Conservation (phyloP, 192 early-diverging fungal genomes). For the Chytriomyces confervae region DNA sequence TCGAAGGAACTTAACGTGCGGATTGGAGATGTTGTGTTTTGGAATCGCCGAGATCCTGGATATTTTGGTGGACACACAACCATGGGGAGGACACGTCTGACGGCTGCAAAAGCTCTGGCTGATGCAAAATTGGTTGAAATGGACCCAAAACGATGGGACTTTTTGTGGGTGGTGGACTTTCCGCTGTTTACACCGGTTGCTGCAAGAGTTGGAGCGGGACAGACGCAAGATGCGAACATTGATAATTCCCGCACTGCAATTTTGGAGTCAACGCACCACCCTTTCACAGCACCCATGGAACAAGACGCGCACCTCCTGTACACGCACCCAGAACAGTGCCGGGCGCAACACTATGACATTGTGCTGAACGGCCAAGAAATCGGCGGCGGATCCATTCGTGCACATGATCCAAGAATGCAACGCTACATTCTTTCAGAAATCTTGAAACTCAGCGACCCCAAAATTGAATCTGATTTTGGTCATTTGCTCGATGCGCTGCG, state of each 20-base stretch:
- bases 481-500: conserved; percentile 83
- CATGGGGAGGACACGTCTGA: conserved; percentile 54
- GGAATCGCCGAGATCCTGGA: conserved; percentile 54
- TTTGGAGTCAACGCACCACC: conserved; percentile 80
- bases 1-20: conserved; percentile 37
- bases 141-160: conserved; percentile 48
- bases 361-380: conserved; percentile 91
- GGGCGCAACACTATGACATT: conserved; percentile 88
- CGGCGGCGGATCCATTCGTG: conserved; percentile 88
- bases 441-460: conserved; percentile 51
- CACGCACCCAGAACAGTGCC: conserved; percentile 58
- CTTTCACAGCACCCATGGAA: conserved; percentile 82
- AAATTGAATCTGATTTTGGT: conserved; percentile 59
- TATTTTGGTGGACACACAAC: conserved; percentile 55
- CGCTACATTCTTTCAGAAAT: conserved; percentile 74
- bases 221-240: conserved; percentile 29
- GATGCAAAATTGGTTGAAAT: conserved; percentile 12
- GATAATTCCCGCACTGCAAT: no score
- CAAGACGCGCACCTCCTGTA: conserved; percentile 71
- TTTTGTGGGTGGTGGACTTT: conserved; percentile 89
- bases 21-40: conserved; percentile 61
- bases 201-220: conserved; percentile 40
- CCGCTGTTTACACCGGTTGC: conserved; percentile 82
- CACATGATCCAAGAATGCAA: conserved; percentile 81
- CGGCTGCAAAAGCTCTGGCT: conserved; percentile 35